Evolutionary conservation across 2,329 filamentous ascomycete genomes (phyloP), one percentile per base, ranked within the genome.

Genomic region (Aspergillus luchuensis): DNA sequence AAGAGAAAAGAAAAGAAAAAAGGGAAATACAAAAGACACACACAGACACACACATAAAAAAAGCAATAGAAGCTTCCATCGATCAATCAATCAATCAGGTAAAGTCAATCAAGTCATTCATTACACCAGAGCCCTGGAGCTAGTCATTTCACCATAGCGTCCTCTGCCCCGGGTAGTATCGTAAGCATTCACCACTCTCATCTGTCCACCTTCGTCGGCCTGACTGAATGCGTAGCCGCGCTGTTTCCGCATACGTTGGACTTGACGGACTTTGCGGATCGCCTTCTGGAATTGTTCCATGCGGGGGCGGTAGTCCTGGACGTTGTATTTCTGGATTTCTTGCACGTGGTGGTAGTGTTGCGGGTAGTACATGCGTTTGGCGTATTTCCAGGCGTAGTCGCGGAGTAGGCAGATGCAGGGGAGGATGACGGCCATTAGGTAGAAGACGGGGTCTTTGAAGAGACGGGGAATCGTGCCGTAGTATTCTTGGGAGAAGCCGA

Each of bases 251-350:
- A 98, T 99, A 66, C 95, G 91, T 80, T 98, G 95, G 43, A 98
- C 95, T 79, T 99, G 95, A 55, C 95, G 88, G 56, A 99, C 95
- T 80, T 99, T 99, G 71, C 95, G 90, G 73, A 99, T 98, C 21
- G 95, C 95, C 80, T 99, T 99, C 80, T 99, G 95, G 83, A 99
- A 99, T 79, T 99, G 95, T 74, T 99, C 95, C 95, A 99, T 99
- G 73, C 95, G 89, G 63, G 95, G 95, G 73, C 95, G 85, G 79
- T 99, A 99, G 80, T 99, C 95, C 80, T 99, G 95, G 62, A 99
- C 97, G 71, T 99, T 99, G 81, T 98, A 99, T 80, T 99, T 99
- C 78, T 99, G 95, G 69, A 99, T 99, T 81, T 99, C 95, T 78
- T 99, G 95, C 65, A 99, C 95, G 76, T 99, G 95, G 71, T 99